Conservation (phyloP, 768 basidiomycete genomes). For the Harrya chromipes region DNA sequence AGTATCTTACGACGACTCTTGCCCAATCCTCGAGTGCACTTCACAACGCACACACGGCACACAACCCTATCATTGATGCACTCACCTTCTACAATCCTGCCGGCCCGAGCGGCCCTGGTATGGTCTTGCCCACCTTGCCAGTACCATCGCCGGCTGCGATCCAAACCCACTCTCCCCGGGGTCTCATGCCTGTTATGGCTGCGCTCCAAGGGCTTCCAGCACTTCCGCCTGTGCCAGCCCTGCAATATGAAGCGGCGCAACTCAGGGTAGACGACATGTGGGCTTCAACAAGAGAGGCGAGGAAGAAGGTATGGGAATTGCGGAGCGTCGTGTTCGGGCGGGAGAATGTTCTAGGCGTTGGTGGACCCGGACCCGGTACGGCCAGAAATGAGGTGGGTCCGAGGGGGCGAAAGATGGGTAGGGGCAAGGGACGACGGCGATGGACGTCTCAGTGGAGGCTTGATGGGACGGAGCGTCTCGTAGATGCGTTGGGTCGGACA, state of each 20-base stretch:
- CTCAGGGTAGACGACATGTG: constrained; percentile 64
- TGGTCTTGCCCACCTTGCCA: constrained; percentile 1
- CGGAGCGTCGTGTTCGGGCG: constrained; percentile 69
- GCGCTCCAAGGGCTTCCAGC: constrained; percentile 35
- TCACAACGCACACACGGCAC: constrained; percentile 55
- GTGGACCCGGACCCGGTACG: constrained; percentile 37
- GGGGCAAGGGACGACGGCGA: constrained; percentile 51
- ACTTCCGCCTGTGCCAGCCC: constrained; percentile 34
- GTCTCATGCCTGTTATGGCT: constrained; percentile 26
- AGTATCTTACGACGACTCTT: constrained; percentile 54
- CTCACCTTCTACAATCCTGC: constrained; percentile 34
- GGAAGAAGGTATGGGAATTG: constrained; percentile 60
- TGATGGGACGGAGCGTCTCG: constrained; percentile 57
- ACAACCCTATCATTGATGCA: constrained; percentile 44
- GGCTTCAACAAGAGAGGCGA: constrained; percentile 57
- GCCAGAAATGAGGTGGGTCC: constrained; percentile 46
- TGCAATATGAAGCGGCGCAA: constrained; percentile 71
- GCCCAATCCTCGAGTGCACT: constrained; percentile 53
- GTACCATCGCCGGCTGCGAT: not conserved
- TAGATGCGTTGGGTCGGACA: constrained; percentile 67
- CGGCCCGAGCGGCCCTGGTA: not conserved
- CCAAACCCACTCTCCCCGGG: constrained; percentile 2
- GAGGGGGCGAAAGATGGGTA: constrained; percentile 33
- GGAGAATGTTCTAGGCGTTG: constrained; percentile 44
- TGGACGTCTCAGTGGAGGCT: constrained; percentile 56